Evolutionary conservation across 148 eudicot genomes (phyloP).

Genomic region (Polygonum maritimum): DNA sequence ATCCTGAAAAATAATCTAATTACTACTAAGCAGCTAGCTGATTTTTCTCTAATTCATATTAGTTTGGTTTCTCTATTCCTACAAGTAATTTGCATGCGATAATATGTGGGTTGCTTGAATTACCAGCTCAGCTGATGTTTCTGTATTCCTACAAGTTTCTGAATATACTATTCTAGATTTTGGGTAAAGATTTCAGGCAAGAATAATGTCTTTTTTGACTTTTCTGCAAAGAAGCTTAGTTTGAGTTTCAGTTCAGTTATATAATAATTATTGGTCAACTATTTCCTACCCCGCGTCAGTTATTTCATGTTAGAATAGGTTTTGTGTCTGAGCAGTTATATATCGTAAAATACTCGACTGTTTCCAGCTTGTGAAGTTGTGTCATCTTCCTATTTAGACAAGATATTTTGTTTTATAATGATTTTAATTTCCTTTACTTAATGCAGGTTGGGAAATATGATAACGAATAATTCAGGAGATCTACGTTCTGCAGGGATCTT

Average conservation of each 20-base stretch:
- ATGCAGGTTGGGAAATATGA: conserved; percentile 94
- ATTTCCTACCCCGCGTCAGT: background rate
- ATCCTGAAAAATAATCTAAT: background rate
- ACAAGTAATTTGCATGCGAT: background rate
- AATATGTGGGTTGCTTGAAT: background rate
- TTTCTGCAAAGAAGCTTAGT: background rate
- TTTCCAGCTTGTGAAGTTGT: background rate
- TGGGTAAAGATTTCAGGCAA: background rate
- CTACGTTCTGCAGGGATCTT: conserved; percentile 71
- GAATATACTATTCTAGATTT: background rate
- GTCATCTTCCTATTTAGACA: background rate
- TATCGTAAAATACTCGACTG: background rate
- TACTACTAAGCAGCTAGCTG: background rate
- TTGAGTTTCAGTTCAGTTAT: background rate
- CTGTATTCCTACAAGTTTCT: background rate
- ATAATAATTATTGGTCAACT: background rate
- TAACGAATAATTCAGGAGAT: conserved; percentile 70
- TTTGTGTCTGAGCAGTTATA: background rate
- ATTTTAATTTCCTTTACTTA: conserved; percentile 7
- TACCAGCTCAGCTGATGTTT: background rate
- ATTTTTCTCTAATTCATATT: background rate
- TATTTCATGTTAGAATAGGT: background rate
- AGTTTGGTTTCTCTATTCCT: background rate
- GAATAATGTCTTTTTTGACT: background rate
- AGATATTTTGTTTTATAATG: background rate